phyloP scores from a whole-genome alignment of 2,329 filamentous ascomycete genomes.

The Rutstroemia sp. region DNA sequence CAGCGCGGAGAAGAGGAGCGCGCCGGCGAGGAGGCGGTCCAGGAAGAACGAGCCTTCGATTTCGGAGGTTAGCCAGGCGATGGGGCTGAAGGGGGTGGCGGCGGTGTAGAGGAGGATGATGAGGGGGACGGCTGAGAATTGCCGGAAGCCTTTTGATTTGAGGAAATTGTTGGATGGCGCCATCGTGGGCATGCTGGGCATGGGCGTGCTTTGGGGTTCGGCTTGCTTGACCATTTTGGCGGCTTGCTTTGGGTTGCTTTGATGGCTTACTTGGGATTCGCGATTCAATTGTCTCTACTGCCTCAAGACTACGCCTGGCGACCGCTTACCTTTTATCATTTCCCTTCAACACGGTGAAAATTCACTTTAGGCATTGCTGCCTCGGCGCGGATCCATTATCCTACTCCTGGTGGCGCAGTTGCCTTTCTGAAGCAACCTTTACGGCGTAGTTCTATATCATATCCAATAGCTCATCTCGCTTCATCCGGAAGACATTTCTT shows the following conservation, averaged over 20 bases:
- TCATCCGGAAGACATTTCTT: not conserved
- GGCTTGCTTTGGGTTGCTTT: not conserved
- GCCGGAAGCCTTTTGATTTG: constrained; percentile 1
- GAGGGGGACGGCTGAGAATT: not conserved
- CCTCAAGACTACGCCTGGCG: not conserved
- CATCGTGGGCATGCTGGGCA: not conserved
- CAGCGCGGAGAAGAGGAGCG: constrained; percentile 15
- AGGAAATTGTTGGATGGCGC: not conserved
- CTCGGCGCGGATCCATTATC: not conserved
- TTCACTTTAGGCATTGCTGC: not conserved
- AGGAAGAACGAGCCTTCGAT: constrained; percentile 13
- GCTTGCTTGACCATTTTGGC: constrained; percentile 7
- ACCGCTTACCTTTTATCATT: not conserved
- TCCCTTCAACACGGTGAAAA: not conserved
- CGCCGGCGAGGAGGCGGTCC: constrained; percentile 15
- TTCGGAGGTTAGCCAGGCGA: constrained; percentile 14
- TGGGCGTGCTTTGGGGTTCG: not conserved
- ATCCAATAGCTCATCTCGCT: not conserved
- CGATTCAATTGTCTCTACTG: not conserved
- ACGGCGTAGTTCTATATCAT: not conserved
- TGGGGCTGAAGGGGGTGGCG: constrained; percentile 17
- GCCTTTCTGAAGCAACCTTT: not conserved
- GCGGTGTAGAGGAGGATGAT: constrained; percentile 14
- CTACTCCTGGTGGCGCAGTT: not conserved
- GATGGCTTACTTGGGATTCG: too few relatives aligned